Evolutionary conservation across 331 rosid species (phyloP), one percentile per base, ranked within the genome.

Genomic region (Quercus lobata): DNA sequence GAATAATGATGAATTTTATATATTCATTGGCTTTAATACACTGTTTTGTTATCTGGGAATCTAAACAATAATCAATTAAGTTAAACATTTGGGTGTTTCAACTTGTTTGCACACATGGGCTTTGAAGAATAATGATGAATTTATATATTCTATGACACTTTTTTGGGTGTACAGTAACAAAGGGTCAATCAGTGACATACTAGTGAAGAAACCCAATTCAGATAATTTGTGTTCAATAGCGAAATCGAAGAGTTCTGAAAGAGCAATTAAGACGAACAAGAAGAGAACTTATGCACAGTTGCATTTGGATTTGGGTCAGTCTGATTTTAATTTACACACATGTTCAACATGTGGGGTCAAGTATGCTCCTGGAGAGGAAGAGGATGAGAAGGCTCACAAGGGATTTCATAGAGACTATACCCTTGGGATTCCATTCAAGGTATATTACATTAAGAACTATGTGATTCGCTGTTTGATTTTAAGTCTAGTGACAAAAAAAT

Each of bases 261-360:
- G 18, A 82, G 52, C 86, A 3, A 73, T 87, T 71, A 80, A 58
- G 15, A 89, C 88, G 85, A 94, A 92, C 83, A 90, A 94, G 89
- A 92, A 92, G 80, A 88, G 97, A 83, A 89, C 87, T 87, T 92
- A 90, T 49, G 97, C 93, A 7, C 94, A 94, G 77, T 86, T 89
- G 62, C 90, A 94, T 82, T 80, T 94, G 14, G 93, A 92, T 4
- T 88, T 92, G 5, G 97, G 98, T 32, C 97, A 92, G 79, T 90
- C 92, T 41, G 97, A 91, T 81, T 94, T 92, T 78, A 74, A 83
- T 29, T 82, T 91, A 32, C 92, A 80, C 71, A 46, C 75, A 2
- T 94, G 97, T 73, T 58, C 92, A 32, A 77, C 73, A 3, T 91
- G 97, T 60, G 93, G 97, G 10, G 25, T 91, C 61, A 84, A 91